Base-by-base conservation (phyloP, 805 yeast genomes). In the Kregervanrija fluxuum region DNA sequence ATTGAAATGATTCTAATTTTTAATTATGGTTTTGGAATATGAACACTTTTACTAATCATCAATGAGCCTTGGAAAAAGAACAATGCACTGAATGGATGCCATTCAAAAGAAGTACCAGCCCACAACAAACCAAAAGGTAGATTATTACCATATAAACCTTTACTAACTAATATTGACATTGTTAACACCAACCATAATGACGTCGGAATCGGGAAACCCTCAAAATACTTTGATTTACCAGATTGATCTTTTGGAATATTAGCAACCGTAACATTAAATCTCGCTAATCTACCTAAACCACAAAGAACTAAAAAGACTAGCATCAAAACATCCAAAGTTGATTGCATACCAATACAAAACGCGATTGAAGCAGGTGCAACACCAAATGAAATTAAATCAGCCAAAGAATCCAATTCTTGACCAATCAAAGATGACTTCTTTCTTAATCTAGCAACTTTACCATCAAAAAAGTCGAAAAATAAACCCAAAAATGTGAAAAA, bases 141-240 rank as follows among this genome's bases (percentile, higher is more conserved):
- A 16, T 71, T 57, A 9, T 44, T 53, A 43, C 68, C 72, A 41
- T 61, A 62, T 60, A 55, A 51, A 37, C 68, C 74, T 40, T 73
- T 68, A 5, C 41, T 44, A 50, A 71, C 71, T 55, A 83, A 74
- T 46, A 67, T 67, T 3, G 87, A 85, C 88, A 91, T 82, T 33
- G 79, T 59, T 1, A 69, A 69, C 13, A 93, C 96, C 61, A 91
- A 72, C 41, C 75, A 68, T 53, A 93, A 70, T 34, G 95, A 82
- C 2, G 95, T 80, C 45, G 99, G 99, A 53, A 93, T 89, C 10
- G 99, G 99, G 43, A 93, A 76, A 3, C 99, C 99, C 69, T 93
- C 99, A 64, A 93, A 93, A 67, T 80, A 91, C 60, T 85, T 81
- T 32, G 93, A 78, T 67, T 90, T 90, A 14, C 99, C 99, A 14